Conservation (phyloP, 768 basidiomycete species). For the Xerocomus spinulosus region DNA sequence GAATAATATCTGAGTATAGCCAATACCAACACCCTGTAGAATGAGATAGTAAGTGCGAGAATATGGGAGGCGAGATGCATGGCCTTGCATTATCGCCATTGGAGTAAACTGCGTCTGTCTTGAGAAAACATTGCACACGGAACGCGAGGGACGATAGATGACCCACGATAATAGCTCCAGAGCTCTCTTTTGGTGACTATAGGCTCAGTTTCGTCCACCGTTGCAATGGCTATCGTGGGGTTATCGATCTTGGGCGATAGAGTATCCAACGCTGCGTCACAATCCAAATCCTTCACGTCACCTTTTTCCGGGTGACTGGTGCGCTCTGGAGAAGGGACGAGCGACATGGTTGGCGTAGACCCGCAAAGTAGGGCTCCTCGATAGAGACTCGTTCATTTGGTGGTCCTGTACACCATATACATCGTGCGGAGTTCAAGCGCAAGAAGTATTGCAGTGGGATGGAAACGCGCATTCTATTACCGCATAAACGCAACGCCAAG, state of each 20-base stretch:
- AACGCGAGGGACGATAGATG: background rate
- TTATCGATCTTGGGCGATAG: conserved; percentile 7
- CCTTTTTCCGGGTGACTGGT: background rate
- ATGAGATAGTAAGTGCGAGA: background rate
- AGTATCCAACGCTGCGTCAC: conserved; percentile 4
- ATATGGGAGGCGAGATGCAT: background rate
- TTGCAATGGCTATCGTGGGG: conserved; percentile 34
- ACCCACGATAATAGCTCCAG: conserved; percentile 72
- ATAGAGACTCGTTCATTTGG: no score
- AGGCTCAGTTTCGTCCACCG: conserved; percentile 52
- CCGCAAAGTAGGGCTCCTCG: background rate
- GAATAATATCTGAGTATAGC: conserved; percentile 73
- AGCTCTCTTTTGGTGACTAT: conserved; percentile 68
- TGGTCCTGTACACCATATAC: no score
- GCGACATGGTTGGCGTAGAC: conserved; percentile 11
- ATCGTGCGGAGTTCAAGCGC: no score
- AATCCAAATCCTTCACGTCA: conserved; percentile 3
- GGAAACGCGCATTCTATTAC: no score
- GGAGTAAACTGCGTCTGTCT: conserved; percentile 55
- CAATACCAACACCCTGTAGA: conserved; percentile 62
- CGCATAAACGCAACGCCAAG: no score
- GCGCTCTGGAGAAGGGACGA: conserved; percentile 1
- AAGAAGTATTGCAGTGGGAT: no score
- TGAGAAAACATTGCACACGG: background rate
- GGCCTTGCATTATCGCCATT: conserved; percentile 68